phyloP scores from a whole-genome alignment of 2,329 filamentous ascomycete genomes.

The Neonectria hederae region DNA sequence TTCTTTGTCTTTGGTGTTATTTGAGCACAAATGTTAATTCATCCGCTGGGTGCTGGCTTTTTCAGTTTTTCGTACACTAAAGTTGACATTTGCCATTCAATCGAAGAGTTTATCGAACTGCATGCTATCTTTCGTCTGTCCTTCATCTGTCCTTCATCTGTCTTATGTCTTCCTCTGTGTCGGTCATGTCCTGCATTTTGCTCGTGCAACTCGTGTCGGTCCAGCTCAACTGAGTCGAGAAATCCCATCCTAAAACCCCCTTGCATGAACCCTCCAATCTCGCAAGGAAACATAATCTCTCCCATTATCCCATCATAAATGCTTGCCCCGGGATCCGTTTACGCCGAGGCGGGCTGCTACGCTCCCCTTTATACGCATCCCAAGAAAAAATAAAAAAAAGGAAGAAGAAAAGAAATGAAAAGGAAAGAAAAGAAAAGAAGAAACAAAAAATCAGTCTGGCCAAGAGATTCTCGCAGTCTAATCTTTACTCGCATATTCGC shows the following conservation, averaged over 20 bases:
- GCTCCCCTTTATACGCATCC: background rate
- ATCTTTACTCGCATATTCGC: constrained; percentile 14
- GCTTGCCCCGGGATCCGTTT: background rate
- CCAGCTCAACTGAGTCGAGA: background rate
- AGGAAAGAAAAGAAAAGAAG: background rate
- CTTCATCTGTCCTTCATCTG: background rate
- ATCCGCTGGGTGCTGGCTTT: background rate
- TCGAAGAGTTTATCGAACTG: background rate
- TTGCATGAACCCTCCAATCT: background rate
- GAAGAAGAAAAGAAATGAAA: background rate
- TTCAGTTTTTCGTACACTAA: background rate
- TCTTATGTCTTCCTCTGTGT: background rate
- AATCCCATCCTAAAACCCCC: background rate
- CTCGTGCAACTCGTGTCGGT: background rate
- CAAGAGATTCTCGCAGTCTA: background rate
- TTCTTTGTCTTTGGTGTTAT: background rate
- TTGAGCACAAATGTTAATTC: background rate
- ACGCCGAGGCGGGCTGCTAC: background rate
- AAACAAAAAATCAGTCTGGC: background rate
- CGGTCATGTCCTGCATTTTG: constrained; percentile 1
- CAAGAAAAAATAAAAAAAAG: background rate
- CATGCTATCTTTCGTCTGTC: background rate
- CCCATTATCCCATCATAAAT: constrained; percentile 1
- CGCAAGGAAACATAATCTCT: constrained; percentile 1
- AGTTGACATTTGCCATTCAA: background rate